These are phyloP conservation scores for Proliferodiscus dingleyae DNA, from an alignment of 2,329 filamentous ascomycete genomes.

Conservation along the genomic window DNA sequence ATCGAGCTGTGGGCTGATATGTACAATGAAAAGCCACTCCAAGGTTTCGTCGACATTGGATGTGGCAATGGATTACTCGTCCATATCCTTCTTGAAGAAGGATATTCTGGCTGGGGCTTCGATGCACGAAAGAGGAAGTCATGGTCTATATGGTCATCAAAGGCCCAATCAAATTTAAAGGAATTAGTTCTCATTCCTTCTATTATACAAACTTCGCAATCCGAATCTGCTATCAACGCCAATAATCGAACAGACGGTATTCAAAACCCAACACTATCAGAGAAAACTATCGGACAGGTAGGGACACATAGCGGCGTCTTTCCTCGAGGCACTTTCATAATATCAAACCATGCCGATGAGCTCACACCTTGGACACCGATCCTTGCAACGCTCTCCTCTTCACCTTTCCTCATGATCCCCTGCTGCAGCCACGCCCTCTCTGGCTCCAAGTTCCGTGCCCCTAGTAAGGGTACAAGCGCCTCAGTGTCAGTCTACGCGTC, in stretches of 20 bases:
- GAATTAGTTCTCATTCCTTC: slow-evolving; percentile 58
- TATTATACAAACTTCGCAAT: slow-evolving; percentile 18
- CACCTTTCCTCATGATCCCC: slow-evolving; percentile 87
- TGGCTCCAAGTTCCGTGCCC: slow-evolving; percentile 68
- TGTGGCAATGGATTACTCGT: slow-evolving; percentile 93
- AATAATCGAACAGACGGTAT: neutral
- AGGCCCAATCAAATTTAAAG: slow-evolving; percentile 45
- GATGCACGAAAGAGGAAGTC: slow-evolving; percentile 83
- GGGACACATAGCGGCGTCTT: slow-evolving; percentile 61
- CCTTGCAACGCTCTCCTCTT: slow-evolving; percentile 68
- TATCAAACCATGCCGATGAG: slow-evolving; percentile 96
- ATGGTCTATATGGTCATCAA: slow-evolving; percentile 66
- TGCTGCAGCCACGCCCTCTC: slow-evolving; percentile 89
- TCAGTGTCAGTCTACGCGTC: slow-evolving; percentile 72
- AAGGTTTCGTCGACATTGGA: slow-evolving; percentile 92
- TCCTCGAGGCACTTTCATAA: slow-evolving; percentile 73
- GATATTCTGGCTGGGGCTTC: slow-evolving; percentile 83
- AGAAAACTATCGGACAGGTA: slow-evolving; percentile 35
- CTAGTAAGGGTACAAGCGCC: slow-evolving; percentile 32
- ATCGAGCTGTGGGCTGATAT: slow-evolving; percentile 87
- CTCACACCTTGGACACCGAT: slow-evolving; percentile 94
- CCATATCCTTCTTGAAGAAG: slow-evolving; percentile 73
- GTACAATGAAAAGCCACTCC: slow-evolving; percentile 61
- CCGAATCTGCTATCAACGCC: neutral
- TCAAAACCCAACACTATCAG: no score